Conservation (phyloP, 208 protist species). For the Vickermania spadyakhi region DNA sequence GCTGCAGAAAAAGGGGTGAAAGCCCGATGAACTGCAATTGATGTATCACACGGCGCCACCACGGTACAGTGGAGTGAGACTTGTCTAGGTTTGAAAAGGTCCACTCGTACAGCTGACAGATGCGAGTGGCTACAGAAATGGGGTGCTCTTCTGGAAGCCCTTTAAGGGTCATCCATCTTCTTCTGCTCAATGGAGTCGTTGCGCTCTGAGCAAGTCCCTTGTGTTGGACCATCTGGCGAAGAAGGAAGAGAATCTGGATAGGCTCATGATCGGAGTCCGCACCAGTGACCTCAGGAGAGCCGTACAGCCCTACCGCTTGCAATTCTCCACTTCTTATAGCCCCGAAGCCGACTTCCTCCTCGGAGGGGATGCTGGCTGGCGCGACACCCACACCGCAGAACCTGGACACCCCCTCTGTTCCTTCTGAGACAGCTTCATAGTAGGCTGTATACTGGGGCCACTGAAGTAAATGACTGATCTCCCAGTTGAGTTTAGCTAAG, state of each 20-base stretch:
- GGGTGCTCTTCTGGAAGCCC: conserved; percentile 8
- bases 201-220: too few relatives aligned
- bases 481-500: conserved; percentile 27
- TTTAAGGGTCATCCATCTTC: conserved; percentile 19
- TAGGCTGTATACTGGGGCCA: conserved; percentile 42
- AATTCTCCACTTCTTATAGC: too few relatives aligned
- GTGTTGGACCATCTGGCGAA: too few relatives aligned
- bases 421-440: conserved; percentile 21
- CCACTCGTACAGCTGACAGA: conserved; percentile 19
- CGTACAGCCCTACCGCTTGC: too few relatives aligned
- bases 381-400: too few relatives aligned
- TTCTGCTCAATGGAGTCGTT: too few relatives aligned
- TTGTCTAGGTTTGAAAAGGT: conserved; percentile 13
- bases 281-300: too few relatives aligned
- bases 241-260: too few relatives aligned
- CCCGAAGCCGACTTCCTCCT: too few relatives aligned
- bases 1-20: conserved; percentile 17
- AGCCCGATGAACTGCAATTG: conserved; percentile 26
- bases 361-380: too few relatives aligned
- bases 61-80: neutral
- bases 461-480: conserved; percentile 22
- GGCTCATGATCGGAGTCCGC: too few relatives aligned
- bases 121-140: conserved; percentile 16
- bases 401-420: too few relatives aligned
- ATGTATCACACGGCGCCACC: conserved; percentile 25